Base-by-base conservation (phyloP, 2,329 filamentous ascomycete genomes). In the Talaromyces sp. region DNA sequence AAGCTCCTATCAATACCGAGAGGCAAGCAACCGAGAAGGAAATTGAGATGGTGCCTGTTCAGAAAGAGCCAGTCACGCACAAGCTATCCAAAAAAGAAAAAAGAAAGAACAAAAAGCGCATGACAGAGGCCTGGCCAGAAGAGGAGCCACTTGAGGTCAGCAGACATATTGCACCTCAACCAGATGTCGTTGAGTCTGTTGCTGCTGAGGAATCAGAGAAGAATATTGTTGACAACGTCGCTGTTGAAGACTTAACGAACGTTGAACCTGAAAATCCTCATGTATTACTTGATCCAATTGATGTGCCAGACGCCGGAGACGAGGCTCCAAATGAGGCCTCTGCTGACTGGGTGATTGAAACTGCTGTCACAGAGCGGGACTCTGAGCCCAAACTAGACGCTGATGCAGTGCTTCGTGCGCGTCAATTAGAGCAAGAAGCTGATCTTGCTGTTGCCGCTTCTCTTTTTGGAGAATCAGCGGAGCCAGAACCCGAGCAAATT, bases 271-370 rank as follows among this genome's bases (percentile, higher is more conserved):
- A 58, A 19, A 25, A 54, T 19, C 25, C 45, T 47, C 33, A 39
- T 22, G 52, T 67, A 27, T 73, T 64, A 41, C 52, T 67, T 62
- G 68, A 67, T 60, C 49, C 57, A 15, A 65, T 67, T 39, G 66
- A 66, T 41, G 31, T 65, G 25, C 54, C 63, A 17, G 47, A 61
- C 7, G 47, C 43, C n/a, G 66, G 49, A 33, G 45, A 49, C 13
- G 60, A 67, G 45, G 41, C 9, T 31, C 17, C 37, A n/a, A 37
- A 22, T 33, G 25, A 45, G n/a, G 50, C 61, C 43, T 13, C 27
- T 62, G 50, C 33, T 22, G 45, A 41, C 33, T 52, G 61, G 4
- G 43, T 49, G 33, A 41, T 60, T 17, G 45, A 49, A 39, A n/a
- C 35, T 33, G 13, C 22, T 33, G 3, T 33, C 43, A 8, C 37